Conservation (phyloP, 306 rosid genomes). For the Sindora glabra region DNA sequence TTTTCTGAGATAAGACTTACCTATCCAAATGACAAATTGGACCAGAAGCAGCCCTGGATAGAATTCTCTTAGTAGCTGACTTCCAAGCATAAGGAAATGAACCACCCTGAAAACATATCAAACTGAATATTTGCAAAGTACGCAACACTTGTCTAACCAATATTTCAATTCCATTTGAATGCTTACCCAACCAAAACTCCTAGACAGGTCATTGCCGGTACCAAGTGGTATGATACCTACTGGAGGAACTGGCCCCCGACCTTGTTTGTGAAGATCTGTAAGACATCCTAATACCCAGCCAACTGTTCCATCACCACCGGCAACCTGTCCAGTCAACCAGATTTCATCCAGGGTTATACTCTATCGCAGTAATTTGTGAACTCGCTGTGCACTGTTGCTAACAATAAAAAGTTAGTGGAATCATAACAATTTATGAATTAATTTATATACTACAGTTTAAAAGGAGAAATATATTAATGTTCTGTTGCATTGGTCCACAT, state of each 20-base stretch:
- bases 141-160: conserved; percentile 13
- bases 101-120: conserved; percentile 69
- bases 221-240: conserved; percentile 91
- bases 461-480: neutral
- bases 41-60: conserved; percentile 55
- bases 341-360: conserved; percentile 13
- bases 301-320: conserved; percentile 98
- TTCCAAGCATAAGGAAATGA: conserved; percentile 93
- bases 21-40: conserved; percentile 63
- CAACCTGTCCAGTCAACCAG: conserved; percentile 66
- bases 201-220: conserved; percentile 90
- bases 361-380: conserved; percentile 3
- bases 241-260: conserved; percentile 73
- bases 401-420: neutral
- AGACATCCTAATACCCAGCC: conserved; percentile 98
- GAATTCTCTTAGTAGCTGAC: conserved; percentile 69
- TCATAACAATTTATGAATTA: neutral
- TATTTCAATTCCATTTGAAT: conserved; percentile 1
- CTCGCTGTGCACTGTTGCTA: too few species aligned
- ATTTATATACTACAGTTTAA: neutral
- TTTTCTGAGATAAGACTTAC: conserved; percentile 21
- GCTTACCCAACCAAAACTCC: conserved; percentile 94
- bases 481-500: conserved; percentile 17
- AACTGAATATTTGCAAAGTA: conserved; percentile 21
- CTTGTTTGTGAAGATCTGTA: conserved; percentile 44